Evolutionary conservation across 75 land plant genomes (phyloP).

Genomic region (Pinus albicaulis): DNA sequence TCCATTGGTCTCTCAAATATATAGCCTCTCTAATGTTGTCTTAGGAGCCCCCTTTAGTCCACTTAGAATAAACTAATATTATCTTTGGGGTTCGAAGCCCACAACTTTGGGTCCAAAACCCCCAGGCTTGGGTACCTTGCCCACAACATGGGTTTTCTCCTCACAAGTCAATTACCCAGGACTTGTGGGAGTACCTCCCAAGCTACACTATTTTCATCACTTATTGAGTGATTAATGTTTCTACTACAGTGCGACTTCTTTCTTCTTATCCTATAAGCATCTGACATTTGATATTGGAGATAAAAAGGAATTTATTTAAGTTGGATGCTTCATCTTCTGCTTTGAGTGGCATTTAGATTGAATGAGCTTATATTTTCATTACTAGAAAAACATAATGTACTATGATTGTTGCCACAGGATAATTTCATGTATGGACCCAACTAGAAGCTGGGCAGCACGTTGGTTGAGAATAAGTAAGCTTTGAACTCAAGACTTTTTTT

Average conservation of each 20-base stretch:
- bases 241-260: not conserved
- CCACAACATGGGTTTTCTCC: too few relatives aligned
- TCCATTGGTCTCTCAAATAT: too few relatives aligned
- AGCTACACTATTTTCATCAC: too few relatives aligned
- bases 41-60: too few relatives aligned
- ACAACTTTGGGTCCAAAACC: too few relatives aligned
- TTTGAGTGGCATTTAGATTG: not conserved
- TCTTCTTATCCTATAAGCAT: not conserved
- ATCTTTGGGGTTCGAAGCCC: too few relatives aligned
- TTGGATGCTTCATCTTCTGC: not conserved
- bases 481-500: not conserved
- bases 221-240: not conserved
- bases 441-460: slow-evolving; percentile 97
- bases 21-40: too few relatives aligned
- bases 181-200: too few relatives aligned
- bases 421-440: slow-evolving; percentile 94
- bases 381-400: not conserved
- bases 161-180: too few relatives aligned
- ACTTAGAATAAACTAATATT: too few relatives aligned
- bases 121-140: too few relatives aligned
- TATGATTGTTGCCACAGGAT: slow-evolving; percentile 43
- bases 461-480: slow-evolving; percentile 89
- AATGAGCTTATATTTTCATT: not conserved
- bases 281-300: not conserved
- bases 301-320: not conserved